A percentile compares a stretch with the other conserved stretches of the same genome.
phyloP scores from a whole-genome alignment of 78 protist species.

The Dictyostelium firmibasis region DNA sequence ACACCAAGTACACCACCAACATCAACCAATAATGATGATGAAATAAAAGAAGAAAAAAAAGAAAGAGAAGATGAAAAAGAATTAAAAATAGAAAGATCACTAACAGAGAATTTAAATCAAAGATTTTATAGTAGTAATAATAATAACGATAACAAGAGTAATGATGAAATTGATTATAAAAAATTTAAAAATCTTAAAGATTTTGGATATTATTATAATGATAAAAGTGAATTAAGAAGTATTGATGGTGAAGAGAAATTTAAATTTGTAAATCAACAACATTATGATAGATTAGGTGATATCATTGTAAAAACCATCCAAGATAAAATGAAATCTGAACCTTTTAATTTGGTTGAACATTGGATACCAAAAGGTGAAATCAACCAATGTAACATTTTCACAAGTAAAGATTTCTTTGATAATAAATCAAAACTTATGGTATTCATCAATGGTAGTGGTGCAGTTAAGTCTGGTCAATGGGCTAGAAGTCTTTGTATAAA shows the following conservation, averaged over 20 bases:
- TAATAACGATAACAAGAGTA: neutral
- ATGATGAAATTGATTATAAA: neutral
- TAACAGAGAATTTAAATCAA: neutral
- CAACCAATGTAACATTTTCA: constrained; percentile 16
- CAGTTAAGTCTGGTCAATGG: constrained; percentile 76
- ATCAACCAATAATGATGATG: neutral
- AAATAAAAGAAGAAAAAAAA: neutral
- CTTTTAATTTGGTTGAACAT: neutral
- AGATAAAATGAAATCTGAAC: neutral
- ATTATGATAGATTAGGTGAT: constrained; percentile 57
- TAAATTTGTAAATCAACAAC: constrained; percentile 49
- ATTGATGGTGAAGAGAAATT: constrained; percentile 16
- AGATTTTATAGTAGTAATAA: neutral
- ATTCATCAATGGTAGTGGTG: constrained; percentile 27
- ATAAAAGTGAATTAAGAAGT: constrained; percentile 15
- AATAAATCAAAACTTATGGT: constrained; percentile 6
- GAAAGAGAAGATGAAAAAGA: neutral
- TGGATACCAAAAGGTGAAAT: neutral
- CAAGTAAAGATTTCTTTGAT: constrained; percentile 21
- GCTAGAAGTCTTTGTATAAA: constrained; percentile 63
- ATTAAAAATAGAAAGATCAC: neutral
- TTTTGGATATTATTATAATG: constrained; percentile 47
- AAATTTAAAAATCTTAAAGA: constrained; percentile 20
- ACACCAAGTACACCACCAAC: neutral
- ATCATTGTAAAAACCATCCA: constrained; percentile 20